Percentiles rank a stretch among this genome's conserved stretches.
phyloP scores from a whole-genome alignment of 2,329 filamentous ascomycete genomes.

The Atkinsonella hypoxylon region DNA sequence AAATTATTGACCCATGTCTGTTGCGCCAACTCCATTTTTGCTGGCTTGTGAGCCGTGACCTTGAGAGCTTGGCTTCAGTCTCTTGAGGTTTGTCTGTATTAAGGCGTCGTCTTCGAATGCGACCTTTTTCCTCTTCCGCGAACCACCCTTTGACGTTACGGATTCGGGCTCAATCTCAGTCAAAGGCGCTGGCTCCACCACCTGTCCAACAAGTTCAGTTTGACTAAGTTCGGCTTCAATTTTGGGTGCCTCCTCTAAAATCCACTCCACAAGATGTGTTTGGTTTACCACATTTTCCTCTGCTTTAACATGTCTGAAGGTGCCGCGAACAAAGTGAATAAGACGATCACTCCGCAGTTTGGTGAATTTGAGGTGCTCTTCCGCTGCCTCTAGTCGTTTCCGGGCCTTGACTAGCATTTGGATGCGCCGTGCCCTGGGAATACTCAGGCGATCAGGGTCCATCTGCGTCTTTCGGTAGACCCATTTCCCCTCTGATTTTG shows the following conservation, averaged over 20 bases:
- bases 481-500: neutral
- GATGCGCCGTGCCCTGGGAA: conserved; percentile 4
- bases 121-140: conserved; percentile 1
- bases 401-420: conserved; percentile 3
- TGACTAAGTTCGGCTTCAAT: conserved; percentile 13
- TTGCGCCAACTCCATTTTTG: neutral
- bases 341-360: neutral
- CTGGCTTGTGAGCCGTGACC: neutral
- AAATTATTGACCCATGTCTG: neutral
- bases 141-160: neutral
- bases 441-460: conserved; percentile 1
- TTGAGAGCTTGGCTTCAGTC: conserved; percentile 1
- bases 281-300: conserved; percentile 11
- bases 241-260: conserved; percentile 13
- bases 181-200: neutral
- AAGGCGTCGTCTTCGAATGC: neutral
- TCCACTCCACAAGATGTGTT: conserved; percentile 14
- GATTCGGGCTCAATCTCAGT: neutral
- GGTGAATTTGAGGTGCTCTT: neutral
- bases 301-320: conserved; percentile 4
- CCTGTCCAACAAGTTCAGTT: neutral
- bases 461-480: conserved; percentile 4
- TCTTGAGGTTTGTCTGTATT: neutral
- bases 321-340: conserved; percentile 4
- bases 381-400: neutral